phyloP scores from a whole-genome alignment of 306 rosid species.

The Quercus variabilis region DNA sequence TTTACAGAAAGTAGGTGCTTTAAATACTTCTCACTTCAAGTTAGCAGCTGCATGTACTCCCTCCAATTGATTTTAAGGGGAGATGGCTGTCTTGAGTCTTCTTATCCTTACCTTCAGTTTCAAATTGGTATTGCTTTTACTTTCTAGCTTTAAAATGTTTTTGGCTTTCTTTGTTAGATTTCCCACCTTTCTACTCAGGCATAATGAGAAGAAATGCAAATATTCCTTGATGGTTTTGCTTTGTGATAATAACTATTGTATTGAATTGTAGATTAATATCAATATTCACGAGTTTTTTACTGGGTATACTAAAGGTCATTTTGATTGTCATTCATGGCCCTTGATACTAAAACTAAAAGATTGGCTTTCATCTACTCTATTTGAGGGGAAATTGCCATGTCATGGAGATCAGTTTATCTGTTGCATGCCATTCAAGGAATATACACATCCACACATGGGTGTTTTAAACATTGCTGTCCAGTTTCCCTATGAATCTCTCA shows the following conservation, averaged over 20 bases:
- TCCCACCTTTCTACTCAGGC: not conserved
- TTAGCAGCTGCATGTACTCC: no score
- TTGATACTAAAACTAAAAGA: slow-evolving; percentile 79
- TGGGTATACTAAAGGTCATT: slow-evolving; percentile 51
- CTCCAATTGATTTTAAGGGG: no score
- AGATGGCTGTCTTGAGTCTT: no score
- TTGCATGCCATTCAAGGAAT: slow-evolving; percentile 71
- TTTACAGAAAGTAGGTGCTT: no score
- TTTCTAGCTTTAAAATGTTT: not conserved
- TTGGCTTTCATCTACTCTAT: slow-evolving; percentile 78
- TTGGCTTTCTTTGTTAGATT: not conserved
- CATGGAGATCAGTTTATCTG: slow-evolving; percentile 69
- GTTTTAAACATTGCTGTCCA: slow-evolving; percentile 53
- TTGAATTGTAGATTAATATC: slow-evolving; percentile 56
- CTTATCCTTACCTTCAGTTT: not conserved
- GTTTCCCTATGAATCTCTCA: slow-evolving; percentile 21
- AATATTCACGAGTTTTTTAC: slow-evolving; percentile 80
- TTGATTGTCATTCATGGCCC: slow-evolving; percentile 47
- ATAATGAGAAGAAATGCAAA: not conserved
- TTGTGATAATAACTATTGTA: slow-evolving; percentile 3
- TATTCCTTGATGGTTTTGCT: not conserved
- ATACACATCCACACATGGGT: slow-evolving; percentile 60
- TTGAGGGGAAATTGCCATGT: slow-evolving; percentile 76
- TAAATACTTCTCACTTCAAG: no score
- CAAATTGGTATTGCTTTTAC: not conserved